Percentiles rank a stretch among this genome's conserved stretches.
phyloP scores from a whole-genome alignment of 2,329 filamentous ascomycete genomes.

The Plectosphaerella sp. region DNA sequence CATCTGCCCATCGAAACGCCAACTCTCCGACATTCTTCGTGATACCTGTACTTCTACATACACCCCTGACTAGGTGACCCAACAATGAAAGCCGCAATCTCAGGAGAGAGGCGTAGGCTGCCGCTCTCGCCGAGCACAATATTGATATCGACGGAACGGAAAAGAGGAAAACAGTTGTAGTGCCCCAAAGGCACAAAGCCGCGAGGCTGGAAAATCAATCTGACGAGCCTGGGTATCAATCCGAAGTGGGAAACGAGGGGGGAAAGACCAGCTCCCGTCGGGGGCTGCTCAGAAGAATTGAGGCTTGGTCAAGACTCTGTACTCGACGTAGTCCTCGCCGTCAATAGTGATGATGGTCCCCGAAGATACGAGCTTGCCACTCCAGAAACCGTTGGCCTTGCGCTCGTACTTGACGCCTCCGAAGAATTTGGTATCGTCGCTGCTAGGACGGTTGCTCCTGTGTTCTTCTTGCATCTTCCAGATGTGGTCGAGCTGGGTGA shows the following conservation, averaged over 20 bases:
- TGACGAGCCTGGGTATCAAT: background rate
- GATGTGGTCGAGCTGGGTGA: constrained; percentile 41
- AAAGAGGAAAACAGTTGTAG: background rate
- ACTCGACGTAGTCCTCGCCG: constrained; percentile 64
- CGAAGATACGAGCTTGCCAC: constrained; percentile 59
- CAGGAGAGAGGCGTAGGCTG: too few relatives aligned
- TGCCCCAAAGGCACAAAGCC: background rate
- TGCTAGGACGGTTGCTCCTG: constrained; percentile 30
- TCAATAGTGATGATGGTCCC: constrained; percentile 60
- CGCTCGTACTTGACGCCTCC: constrained; percentile 59
- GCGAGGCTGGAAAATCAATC: background rate
- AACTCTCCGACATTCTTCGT: too few relatives aligned
- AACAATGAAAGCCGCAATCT: too few relatives aligned
- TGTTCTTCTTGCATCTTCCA: constrained; percentile 51
- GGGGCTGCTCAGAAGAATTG: constrained; percentile 49
- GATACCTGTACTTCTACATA: too few relatives aligned
- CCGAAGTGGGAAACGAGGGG: background rate
- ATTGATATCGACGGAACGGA: background rate
- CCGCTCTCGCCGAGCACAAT: too few relatives aligned
- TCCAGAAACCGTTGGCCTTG: constrained; percentile 55
- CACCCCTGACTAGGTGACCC: too few relatives aligned
- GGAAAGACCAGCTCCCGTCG: too few relatives aligned
- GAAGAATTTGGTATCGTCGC: constrained; percentile 53
- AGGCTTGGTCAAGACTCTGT: constrained; percentile 60
- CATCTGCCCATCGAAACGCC: too few relatives aligned